Conservation (phyloP, 768 basidiomycete species). For the Tylopilus vinaceipallidus region DNA sequence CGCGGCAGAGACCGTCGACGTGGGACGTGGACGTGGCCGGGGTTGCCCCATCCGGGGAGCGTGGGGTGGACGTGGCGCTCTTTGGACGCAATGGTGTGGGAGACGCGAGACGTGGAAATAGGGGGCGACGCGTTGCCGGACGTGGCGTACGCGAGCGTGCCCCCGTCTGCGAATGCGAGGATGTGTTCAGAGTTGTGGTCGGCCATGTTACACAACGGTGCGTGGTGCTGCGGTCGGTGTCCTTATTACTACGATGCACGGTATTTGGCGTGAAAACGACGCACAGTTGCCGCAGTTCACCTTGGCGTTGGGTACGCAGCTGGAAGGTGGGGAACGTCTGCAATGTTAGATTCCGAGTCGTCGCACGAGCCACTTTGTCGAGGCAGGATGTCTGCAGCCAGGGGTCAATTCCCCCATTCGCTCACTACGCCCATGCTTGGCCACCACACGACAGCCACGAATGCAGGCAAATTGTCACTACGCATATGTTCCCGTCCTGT, state of each 20-base stretch:
- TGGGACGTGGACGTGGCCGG: slow-evolving; percentile 35
- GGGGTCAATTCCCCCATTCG: no score
- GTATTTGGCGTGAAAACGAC: not conserved
- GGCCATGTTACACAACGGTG: slow-evolving; percentile 5
- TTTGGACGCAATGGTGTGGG: slow-evolving; percentile 37
- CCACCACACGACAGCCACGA: no score
- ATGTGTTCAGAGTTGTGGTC: slow-evolving; percentile 7
- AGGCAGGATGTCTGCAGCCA: no score
- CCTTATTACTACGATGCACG: no score
- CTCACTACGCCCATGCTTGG: no score
- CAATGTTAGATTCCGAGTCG: no score
- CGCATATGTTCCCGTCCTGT: no score
- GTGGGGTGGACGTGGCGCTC: slow-evolving; percentile 45
- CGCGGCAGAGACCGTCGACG: slow-evolving; percentile 40
- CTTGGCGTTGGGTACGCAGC: no score
- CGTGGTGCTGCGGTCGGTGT: not conserved
- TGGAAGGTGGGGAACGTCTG: not conserved
- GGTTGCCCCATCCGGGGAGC: slow-evolving; percentile 56
- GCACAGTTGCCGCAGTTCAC: no score
- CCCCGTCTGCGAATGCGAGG: slow-evolving; percentile 35
- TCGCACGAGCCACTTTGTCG: not conserved
- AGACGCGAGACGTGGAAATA: slow-evolving; percentile 47
- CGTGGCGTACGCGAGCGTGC: slow-evolving; percentile 52
- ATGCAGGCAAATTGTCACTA: no score
- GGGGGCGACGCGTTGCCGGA: slow-evolving; percentile 48